A percentile compares a stretch with the other conserved stretches of the same genome.
Conservation (phyloP, 148 eudicot genomes). For the Persicaria maculosa region DNA sequence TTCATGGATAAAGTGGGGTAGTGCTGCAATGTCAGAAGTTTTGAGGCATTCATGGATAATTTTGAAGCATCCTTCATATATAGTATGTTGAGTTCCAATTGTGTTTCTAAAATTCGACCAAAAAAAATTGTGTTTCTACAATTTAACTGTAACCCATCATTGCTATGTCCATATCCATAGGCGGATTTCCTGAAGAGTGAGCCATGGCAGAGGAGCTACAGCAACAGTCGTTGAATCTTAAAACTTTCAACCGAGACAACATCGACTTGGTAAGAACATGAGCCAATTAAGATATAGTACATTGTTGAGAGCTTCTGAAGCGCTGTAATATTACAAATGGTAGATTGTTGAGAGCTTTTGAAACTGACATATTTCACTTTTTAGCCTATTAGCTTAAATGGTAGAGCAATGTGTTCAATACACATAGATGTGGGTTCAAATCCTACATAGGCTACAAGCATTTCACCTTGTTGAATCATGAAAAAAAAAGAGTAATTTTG, state of each 20-base stretch:
- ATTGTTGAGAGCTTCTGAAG: not conserved
- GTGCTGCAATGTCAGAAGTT: no score
- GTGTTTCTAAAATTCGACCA: not conserved
- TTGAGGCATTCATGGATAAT: no score
- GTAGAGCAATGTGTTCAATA: no score
- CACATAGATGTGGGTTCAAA: no score
- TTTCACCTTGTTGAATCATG: no score
- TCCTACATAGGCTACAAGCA: no score
- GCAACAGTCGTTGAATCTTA: slow-evolving; percentile 44
- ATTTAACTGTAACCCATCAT: not conserved
- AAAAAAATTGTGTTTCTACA: not conserved
- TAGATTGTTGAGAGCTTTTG: not conserved
- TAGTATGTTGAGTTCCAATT: no score
- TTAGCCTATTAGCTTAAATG: no score
- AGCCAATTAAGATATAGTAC: not conserved
- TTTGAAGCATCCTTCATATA: no score
- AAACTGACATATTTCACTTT: no score
- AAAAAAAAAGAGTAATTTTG: no score
- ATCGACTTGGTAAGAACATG: slow-evolving; percentile 50
- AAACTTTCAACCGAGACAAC: slow-evolving; percentile 42
- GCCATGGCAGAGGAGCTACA: slow-evolving; percentile 44
- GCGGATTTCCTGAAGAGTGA: slow-evolving; percentile 18
- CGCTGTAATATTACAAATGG: not conserved
- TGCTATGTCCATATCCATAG: not conserved
- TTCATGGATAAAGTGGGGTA: no score